Percentiles rank a stretch among this genome's conserved stretches.
Conservation (phyloP, 2,329 filamentous ascomycete genomes). For the Neurospora sp. region DNA sequence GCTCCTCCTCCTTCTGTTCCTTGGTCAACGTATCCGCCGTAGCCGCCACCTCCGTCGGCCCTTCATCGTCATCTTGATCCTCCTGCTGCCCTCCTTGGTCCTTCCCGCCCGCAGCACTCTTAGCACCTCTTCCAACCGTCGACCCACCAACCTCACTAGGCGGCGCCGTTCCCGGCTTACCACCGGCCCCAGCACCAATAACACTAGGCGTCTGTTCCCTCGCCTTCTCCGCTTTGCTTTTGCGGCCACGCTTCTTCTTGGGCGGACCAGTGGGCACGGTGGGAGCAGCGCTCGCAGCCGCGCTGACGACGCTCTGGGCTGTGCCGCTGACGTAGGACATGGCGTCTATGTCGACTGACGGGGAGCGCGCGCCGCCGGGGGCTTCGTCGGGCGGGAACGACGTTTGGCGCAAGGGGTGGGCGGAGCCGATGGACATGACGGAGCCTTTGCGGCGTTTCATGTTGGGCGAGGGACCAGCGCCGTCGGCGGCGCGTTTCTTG, state of each 20-base stretch:
- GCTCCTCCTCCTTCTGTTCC: slow-evolving; percentile 60
- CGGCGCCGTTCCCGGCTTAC: slow-evolving; percentile 38
- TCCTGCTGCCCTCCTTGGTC: slow-evolving; percentile 35
- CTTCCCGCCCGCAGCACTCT: slow-evolving; percentile 33
- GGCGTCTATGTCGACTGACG: slow-evolving; percentile 55
- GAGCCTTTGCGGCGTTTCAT: slow-evolving; percentile 65
- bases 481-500: slow-evolving; percentile 55
- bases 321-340: slow-evolving; percentile 48
- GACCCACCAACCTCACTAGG: slow-evolving; percentile 31
- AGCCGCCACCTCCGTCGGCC: slow-evolving; percentile 22
- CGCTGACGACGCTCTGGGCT: slow-evolving; percentile 39
- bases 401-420: slow-evolving; percentile 68
- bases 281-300: slow-evolving; percentile 16
- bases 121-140: slow-evolving; percentile 6
- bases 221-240: slow-evolving; percentile 46
- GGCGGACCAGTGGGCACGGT: slow-evolving; percentile 12
- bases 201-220: slow-evolving; percentile 38
- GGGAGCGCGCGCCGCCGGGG: slow-evolving; percentile 49
- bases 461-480: slow-evolving; percentile 36
- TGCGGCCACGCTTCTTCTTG: slow-evolving; percentile 53
- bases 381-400: slow-evolving; percentile 63
- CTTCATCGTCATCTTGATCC: slow-evolving; percentile 28
- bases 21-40: slow-evolving; percentile 49
- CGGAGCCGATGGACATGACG: slow-evolving; percentile 43
- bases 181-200: slow-evolving; percentile 29